Conservation (phyloP, 1,139 yeast species). For the Geotrichum carabidarum region DNA sequence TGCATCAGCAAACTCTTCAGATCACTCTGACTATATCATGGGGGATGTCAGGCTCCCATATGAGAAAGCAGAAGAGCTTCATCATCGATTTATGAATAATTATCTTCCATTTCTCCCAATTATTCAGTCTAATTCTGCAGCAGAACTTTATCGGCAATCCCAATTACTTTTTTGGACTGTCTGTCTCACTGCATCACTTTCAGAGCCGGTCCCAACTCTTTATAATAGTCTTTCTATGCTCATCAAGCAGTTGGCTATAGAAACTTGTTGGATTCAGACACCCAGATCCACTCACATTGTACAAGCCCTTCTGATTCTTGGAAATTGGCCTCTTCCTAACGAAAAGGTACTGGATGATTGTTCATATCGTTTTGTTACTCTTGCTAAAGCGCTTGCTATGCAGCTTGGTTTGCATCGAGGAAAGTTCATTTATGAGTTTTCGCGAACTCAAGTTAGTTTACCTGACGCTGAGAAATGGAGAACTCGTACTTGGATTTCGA, state of each 20-base stretch:
- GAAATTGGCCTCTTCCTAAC: conserved; percentile 91
- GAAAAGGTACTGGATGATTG: conserved; percentile 90
- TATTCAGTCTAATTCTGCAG: conserved; percentile 62
- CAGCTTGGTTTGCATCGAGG: conserved; percentile 94
- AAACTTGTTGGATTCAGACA: conserved; percentile 89
- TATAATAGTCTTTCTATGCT: conserved; percentile 72
- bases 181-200: conserved; percentile 74
- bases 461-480: conserved; percentile 95
- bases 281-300: conserved; percentile 92
- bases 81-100: conserved; percentile 58
- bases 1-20: background rate
- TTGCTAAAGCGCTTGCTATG: conserved; percentile 77
- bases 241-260: conserved; percentile 82
- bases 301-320: conserved; percentile 75
- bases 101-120: conserved; percentile 79
- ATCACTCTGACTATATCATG: conserved; percentile 41
- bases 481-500: conserved; percentile 86
- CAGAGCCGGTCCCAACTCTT: conserved; percentile 81
- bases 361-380: conserved; percentile 79
- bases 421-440: conserved; percentile 82
- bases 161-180: conserved; percentile 89
- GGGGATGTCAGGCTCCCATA: conserved; percentile 69
- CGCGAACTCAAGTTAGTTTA: conserved; percentile 80
- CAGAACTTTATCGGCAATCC: conserved; percentile 75
- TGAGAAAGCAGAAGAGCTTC: conserved; percentile 66